Evolutionary conservation across 2,329 filamentous ascomycete genomes (phyloP), one percentile per base, ranked within the genome.

Genomic region (Colletotrichum lini): DNA sequence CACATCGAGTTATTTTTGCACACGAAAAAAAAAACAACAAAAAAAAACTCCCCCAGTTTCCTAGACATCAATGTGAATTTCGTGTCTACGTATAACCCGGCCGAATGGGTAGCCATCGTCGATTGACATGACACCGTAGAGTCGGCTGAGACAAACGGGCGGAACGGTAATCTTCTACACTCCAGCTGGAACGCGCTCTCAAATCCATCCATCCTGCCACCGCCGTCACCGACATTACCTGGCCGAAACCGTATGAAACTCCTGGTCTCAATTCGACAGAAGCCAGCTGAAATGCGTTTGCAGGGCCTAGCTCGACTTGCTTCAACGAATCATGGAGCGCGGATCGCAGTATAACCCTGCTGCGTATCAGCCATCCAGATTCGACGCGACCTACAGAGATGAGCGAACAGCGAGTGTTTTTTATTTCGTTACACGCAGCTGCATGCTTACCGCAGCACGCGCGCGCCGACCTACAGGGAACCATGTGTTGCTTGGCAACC

Each of bases 221-320:
- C 45, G 54, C 47, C 18, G 38, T 65, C 61, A 59, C 61, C 61
- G 47, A 69, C 53, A 70, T 70, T 70, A 54, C 61, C 44, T 70
- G 38, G 65, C 35, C 57, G 53, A 42, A 68, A 56, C 35, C 49
- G 50, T 50, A 44, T 70, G 50, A 68, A 50, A 67, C 67, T 21
- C 23, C 23, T 18, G 44, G 56, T 67, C 50, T 68, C 42, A 40
- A 53, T 35, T 42, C 35, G 42, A 57, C 44, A 57, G 42, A 62
- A 50, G 57, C 64, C 10, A 62, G 64, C 67, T 62, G 67, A 62
- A 56, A 50, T 56, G 50, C 44, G n/a, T 40, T 65, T 23, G 7
- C 21, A 61, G 16, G 45, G 30, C 42, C 56, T 44, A 57, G 57
- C 50, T 40, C 35, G 26, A 57, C 26, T 23, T 23, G n/a, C 35